Conservation (phyloP, 2,329 filamentous ascomycete species). For the Alternaria ventricosa region DNA sequence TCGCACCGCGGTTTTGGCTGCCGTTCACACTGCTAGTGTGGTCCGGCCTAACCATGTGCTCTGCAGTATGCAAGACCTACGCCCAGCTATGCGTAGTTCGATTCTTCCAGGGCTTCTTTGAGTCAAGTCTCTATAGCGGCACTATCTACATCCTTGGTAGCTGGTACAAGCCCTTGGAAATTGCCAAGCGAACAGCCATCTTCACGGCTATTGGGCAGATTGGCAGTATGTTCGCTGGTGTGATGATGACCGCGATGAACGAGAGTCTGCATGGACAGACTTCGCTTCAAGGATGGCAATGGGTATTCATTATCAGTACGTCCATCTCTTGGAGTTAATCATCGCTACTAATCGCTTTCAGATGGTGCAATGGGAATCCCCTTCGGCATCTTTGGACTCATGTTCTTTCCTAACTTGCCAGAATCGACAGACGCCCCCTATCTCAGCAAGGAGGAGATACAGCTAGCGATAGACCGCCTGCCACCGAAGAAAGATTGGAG, state of each 20-base stretch:
- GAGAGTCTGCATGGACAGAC: constrained; percentile 27
- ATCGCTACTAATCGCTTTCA: constrained; percentile 13
- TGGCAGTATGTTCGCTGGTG: constrained; percentile 41
- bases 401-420: constrained; percentile 37
- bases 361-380: constrained; percentile 40
- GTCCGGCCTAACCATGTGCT: constrained; percentile 40
- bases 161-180: constrained; percentile 37
- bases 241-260: constrained; percentile 45
- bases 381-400: constrained; percentile 37
- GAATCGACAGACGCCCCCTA: constrained; percentile 32
- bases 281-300: constrained; percentile 36
- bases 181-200: constrained; percentile 39
- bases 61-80: constrained; percentile 36
- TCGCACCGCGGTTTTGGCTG: constrained; percentile 38
- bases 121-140: constrained; percentile 37
- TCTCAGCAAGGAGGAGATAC: constrained; percentile 33
- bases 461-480: constrained; percentile 33
- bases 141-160: constrained; percentile 41
- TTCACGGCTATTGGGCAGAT: constrained; percentile 40
- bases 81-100: constrained; percentile 33
- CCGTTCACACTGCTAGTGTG: constrained; percentile 37
- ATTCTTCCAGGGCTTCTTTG: constrained; percentile 38
- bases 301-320: constrained; percentile 39
- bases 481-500: constrained; percentile 33
- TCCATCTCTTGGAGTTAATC: background rate